Evolutionary conservation across 495 filamentous ascomycete species (phyloP).

Genomic region (Xylaria scruposa): DNA sequence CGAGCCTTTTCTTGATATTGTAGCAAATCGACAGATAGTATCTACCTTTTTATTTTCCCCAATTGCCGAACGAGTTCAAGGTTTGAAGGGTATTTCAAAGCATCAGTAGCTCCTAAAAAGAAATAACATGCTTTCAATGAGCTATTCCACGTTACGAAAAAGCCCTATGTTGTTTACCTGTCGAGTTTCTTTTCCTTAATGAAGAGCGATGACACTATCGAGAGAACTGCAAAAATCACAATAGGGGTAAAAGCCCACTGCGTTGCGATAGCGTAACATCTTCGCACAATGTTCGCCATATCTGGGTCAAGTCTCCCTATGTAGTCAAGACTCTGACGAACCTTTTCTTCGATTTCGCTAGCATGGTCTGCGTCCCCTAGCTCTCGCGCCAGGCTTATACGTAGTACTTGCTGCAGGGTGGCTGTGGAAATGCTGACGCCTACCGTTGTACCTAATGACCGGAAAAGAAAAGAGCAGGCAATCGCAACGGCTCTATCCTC

Average conservation of each 20-base stretch:
- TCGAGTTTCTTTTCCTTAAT: conserved; percentile 54
- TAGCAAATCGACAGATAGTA: neutral
- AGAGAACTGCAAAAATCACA: conserved; percentile 32
- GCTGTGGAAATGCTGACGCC: conserved; percentile 75
- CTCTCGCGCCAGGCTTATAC: conserved; percentile 58
- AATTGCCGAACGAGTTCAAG: neutral
- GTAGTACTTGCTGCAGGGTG: conserved; percentile 74
- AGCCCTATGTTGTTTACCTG: conserved; percentile 24
- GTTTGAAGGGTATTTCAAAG: neutral
- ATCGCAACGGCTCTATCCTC: conserved; percentile 81
- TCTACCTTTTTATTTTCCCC: neutral
- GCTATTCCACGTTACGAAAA: neutral
- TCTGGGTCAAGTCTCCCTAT: conserved; percentile 71
- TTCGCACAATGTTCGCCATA: conserved; percentile 65
- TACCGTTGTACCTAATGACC: conserved; percentile 78
- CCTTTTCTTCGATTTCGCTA: conserved; percentile 70
- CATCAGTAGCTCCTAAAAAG: neutral
- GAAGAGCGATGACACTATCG: conserved; percentile 41
- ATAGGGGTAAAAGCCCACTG: conserved; percentile 46
- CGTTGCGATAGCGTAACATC: conserved; percentile 63
- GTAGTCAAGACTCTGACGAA: conserved; percentile 75
- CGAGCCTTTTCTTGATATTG: neutral
- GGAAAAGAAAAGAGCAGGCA: conserved; percentile 87
- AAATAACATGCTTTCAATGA: no score
- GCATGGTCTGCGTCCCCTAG: conserved; percentile 64